Conservation (phyloP, 768 basidiomycete species). For the Naematelia encephala region DNA sequence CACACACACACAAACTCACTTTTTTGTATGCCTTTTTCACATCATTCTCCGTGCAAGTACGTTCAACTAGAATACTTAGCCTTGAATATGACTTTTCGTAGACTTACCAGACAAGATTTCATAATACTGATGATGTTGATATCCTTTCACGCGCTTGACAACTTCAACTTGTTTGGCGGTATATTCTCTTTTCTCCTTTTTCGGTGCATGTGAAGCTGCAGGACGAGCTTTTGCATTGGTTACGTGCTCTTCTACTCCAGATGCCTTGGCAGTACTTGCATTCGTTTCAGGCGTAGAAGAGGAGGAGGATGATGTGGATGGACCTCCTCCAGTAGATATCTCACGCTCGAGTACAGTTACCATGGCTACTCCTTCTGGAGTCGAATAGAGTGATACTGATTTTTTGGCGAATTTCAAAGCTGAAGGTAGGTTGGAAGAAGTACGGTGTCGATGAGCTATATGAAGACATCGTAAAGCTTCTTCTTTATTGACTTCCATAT, state of each 20-base stretch:
- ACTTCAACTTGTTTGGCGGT: slow-evolving; percentile 76
- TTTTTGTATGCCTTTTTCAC: slow-evolving; percentile 69
- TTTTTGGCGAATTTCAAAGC: slow-evolving; percentile 89
- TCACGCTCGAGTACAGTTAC: slow-evolving; percentile 66
- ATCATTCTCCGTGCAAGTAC: slow-evolving; percentile 46
- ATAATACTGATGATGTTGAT: slow-evolving; percentile 88
- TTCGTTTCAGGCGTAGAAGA: slow-evolving; percentile 32
- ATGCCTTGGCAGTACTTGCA: slow-evolving; percentile 52
- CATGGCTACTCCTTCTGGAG: slow-evolving; percentile 68
- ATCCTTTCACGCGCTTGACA: slow-evolving; percentile 78
- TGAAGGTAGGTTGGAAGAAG: slow-evolving; percentile 66
- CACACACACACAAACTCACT: slow-evolving; percentile 63
- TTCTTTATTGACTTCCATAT: slow-evolving; percentile 65
- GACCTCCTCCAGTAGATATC: slow-evolving; percentile 42
- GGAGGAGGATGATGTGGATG: slow-evolving; percentile 51
- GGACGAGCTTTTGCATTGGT: slow-evolving; percentile 55
- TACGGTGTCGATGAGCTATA: slow-evolving; percentile 73
- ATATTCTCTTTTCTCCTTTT: slow-evolving; percentile 69
- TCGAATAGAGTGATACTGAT: slow-evolving; percentile 75
- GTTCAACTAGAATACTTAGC: slow-evolving; percentile 44
- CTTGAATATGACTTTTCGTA: not conserved
- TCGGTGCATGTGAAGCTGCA: slow-evolving; percentile 11
- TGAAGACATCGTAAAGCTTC: slow-evolving; percentile 77
- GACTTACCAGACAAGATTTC: slow-evolving; percentile 66
- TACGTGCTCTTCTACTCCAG: slow-evolving; percentile 54